Base-by-base conservation (phyloP, 805 yeast genomes). In the Candida chauliodis region DNA sequence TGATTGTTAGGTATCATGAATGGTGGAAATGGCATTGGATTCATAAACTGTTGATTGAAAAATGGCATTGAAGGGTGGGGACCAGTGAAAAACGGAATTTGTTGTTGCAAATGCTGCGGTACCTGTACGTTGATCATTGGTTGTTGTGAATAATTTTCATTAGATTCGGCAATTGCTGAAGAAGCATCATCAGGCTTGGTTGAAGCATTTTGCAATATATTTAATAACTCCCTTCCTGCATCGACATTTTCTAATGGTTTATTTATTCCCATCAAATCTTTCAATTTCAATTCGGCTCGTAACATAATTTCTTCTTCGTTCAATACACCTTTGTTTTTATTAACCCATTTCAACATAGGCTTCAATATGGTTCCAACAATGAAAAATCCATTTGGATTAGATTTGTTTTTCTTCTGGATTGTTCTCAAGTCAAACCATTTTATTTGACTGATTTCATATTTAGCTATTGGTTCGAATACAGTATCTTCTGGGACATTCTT, bases 401-500 rank as follows among this genome's bases (percentile, higher is more conserved):
- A n/a, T 63, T 72, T 54, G 55, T 61, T 50, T 55, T 67, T 69
- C 64, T 75, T 51, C 37, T 52, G 61, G 21, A 68, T 51, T 7
- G 48, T 19, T 48, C 58, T 79, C 45, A 84, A 64, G 49, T 79
- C 82, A 46, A 68, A 61, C 98, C 97, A 91, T 59, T 81, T 74
- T 36, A 91, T 86, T 39, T 77, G 76, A 31, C 81, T 76, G 47
- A 93, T 95, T 63, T 93, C 99, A 56, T 85, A 85, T 52, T 96
- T 76, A 2, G 87, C 95, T 42, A 74, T 67, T 1, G 99, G 97
- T 45, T 69, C 75, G 52, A 93, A 93, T n/a, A 60, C 58, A 33
- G 76, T 76, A 45, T 78, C 79, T 48, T 84, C 89, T 2, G 96
- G 89, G 2, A 93, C 84, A 36, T 84, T 84, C 30, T 75, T 75